Percentiles rank a stretch among this genome's conserved stretches.
These are phyloP conservation scores for Lodderomyces elongisporus DNA, from an alignment of 1,139 yeast species.

Conservation along the genomic window DNA sequence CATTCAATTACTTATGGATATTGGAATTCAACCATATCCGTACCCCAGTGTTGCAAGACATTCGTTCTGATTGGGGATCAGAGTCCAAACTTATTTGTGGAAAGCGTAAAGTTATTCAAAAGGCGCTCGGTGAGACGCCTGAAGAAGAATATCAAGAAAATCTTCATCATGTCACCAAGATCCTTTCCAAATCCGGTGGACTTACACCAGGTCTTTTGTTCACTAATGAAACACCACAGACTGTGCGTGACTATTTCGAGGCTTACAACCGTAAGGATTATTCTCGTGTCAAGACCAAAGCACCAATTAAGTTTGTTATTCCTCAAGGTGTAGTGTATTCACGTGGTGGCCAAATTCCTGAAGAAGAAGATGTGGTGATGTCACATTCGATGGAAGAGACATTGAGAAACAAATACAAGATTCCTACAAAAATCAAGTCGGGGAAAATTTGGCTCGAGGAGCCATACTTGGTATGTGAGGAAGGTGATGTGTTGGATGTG, in stretches of 20 bases:
- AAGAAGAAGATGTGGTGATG: constrained; percentile 93
- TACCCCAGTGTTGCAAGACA: constrained; percentile 90
- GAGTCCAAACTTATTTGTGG: constrained; percentile 89
- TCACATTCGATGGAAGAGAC: constrained; percentile 94
- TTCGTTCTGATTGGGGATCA: constrained; percentile 77
- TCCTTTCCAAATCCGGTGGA: constrained; percentile 17
- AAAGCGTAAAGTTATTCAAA: constrained; percentile 86
- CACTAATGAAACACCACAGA: constrained; percentile 80
- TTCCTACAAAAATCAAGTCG: constrained; percentile 84
- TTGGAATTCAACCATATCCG: constrained; percentile 87
- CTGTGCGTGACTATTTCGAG: constrained; percentile 78
- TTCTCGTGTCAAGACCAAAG: constrained; percentile 80
- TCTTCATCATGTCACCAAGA: constrained; percentile 60
- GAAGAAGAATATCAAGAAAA: constrained; percentile 90
- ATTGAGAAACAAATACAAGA: constrained; percentile 77
- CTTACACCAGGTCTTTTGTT: constrained; percentile 87
- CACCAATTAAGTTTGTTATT: constrained; percentile 77
- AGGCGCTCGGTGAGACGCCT: constrained; percentile 81
- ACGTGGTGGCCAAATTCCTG: constrained; percentile 88
- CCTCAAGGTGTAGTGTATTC: constrained; percentile 92
- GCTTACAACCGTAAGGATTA: constrained; percentile 76
- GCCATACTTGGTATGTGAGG: constrained; percentile 74
- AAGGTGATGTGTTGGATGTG: constrained; percentile 80
- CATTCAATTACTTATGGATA: constrained; percentile 75
- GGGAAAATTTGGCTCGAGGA: constrained; percentile 79